These are phyloP conservation scores for Hemisphaericaspora xylanilytica DNA, from an alignment of 1,139 yeast species.

Conservation along the genomic window DNA sequence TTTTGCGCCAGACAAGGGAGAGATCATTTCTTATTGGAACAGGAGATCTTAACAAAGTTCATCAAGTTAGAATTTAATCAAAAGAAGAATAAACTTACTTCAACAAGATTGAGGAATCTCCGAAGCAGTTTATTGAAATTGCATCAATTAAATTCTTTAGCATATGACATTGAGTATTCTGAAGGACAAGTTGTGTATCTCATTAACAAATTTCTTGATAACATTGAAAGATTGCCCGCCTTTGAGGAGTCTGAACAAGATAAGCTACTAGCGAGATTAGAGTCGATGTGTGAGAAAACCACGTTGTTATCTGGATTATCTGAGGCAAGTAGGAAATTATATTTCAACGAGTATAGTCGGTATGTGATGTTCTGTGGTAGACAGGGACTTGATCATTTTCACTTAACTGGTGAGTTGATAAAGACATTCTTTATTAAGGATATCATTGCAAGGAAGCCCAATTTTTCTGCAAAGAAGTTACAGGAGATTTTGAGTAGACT, in stretches of 20 bases:
- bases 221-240: slow-evolving; percentile 1
- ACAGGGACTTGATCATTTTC: slow-evolving; percentile 12
- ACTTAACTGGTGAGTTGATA: slow-evolving; percentile 12
- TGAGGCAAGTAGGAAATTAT: slow-evolving; percentile 12
- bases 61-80: slow-evolving; percentile 11
- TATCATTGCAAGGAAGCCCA: slow-evolving; percentile 10
- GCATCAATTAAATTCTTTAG: slow-evolving; percentile 16
- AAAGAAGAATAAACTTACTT: slow-evolving; percentile 5
- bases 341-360: slow-evolving; percentile 14
- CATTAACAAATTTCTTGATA: slow-evolving; percentile 18
- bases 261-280: slow-evolving; percentile 9
- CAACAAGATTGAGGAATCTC: slow-evolving; percentile 11
- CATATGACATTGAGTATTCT: slow-evolving; percentile 13
- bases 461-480: slow-evolving; percentile 11
- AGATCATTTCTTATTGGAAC: slow-evolving; percentile 11
- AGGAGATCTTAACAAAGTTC: slow-evolving; percentile 13
- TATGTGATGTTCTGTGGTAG: slow-evolving; percentile 14
- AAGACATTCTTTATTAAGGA: slow-evolving; percentile 10
- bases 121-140: slow-evolving; percentile 15
- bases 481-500: slow-evolving; percentile 31
- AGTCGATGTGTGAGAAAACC: slow-evolving; percentile 11
- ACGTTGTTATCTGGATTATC: slow-evolving; percentile 12
- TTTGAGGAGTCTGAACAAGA: slow-evolving; percentile 3
- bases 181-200: slow-evolving; percentile 62
- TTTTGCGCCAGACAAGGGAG: slow-evolving; percentile 16